Conservation (phyloP, 1,284 basidiomycete genomes). For the Xanthoconium separans region DNA sequence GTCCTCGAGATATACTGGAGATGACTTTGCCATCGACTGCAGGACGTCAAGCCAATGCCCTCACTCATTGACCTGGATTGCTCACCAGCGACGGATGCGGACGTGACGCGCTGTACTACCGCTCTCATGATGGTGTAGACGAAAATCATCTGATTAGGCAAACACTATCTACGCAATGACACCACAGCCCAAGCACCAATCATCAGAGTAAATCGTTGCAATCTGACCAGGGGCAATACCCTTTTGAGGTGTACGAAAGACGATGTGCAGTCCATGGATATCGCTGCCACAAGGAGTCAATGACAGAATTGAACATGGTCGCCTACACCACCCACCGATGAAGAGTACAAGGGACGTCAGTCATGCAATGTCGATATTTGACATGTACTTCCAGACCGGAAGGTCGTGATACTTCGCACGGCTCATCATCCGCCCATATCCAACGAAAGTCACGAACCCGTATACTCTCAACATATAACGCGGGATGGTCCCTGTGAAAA, state of each 20-base stretch:
- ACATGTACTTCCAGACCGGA: slow-evolving; percentile 51
- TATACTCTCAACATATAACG: slow-evolving; percentile 54
- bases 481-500: slow-evolving; percentile 56
- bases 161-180: slow-evolving; percentile 42
- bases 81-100: slow-evolving; percentile 72
- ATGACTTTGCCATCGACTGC: slow-evolving; percentile 71
- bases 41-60: neutral
- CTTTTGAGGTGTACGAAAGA: slow-evolving; percentile 59
- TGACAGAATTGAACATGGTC: neutral
- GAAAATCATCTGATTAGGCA: slow-evolving; percentile 5
- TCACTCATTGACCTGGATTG: neutral
- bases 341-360: slow-evolving; percentile 50
- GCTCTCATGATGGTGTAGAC: slow-evolving; percentile 58
- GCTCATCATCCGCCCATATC: slow-evolving; percentile 70
- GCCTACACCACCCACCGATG: slow-evolving; percentile 13
- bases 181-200: slow-evolving; percentile 86
- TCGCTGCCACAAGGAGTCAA: slow-evolving; percentile 20
- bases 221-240: slow-evolving; percentile 83
- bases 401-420: slow-evolving; percentile 40
- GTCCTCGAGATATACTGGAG: slow-evolving; percentile 76
- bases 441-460: slow-evolving; percentile 60
- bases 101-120: slow-evolving; percentile 72
- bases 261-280: slow-evolving; percentile 37
- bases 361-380: slow-evolving; percentile 76
- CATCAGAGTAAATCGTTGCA: slow-evolving; percentile 68